Evolutionary conservation across 208 protist genomes (phyloP).

Genomic region (Borovskyia barvae): DNA sequence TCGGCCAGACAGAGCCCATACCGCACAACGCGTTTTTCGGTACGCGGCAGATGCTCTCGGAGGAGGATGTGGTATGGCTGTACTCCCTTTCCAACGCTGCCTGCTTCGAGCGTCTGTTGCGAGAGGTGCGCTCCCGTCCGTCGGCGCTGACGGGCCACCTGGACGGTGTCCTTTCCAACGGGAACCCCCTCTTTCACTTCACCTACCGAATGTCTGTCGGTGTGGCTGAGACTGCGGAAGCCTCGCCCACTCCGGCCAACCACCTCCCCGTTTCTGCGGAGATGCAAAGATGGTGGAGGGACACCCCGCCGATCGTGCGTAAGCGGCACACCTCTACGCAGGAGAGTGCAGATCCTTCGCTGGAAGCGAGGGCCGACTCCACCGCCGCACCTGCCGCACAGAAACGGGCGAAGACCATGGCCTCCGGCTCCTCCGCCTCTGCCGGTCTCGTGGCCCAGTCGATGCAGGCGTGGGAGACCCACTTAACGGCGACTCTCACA

Average conservation of each 20-base stretch:
- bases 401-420: slow-evolving; percentile 21
- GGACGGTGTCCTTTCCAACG: slow-evolving; percentile 9
- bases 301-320: not conserved
- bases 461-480: slow-evolving; percentile 52
- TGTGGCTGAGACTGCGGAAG: not conserved
- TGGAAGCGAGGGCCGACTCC: not conserved
- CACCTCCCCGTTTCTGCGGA: slow-evolving; percentile 4
- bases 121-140: not conserved
- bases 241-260: not conserved
- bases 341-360: too few relatives aligned
- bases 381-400: slow-evolving; percentile 1
- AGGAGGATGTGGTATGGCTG: slow-evolving; percentile 50
- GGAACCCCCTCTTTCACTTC: slow-evolving; percentile 25
- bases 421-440: slow-evolving; percentile 14
- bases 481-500: slow-evolving; percentile 43
- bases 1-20: slow-evolving; percentile 29
- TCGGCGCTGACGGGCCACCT: slow-evolving; percentile 17
- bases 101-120: slow-evolving; percentile 41
- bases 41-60: slow-evolving; percentile 21
- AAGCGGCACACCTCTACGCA: not conserved
- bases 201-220: slow-evolving; percentile 15
- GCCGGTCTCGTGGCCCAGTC: slow-evolving; percentile 65
- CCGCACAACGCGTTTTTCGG: slow-evolving; percentile 28
- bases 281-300: slow-evolving; percentile 11
- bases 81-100: slow-evolving; percentile 52